These are phyloP conservation scores for Populus nigra DNA, from an alignment of 345 rosid species.

Conservation along the genomic window DNA sequence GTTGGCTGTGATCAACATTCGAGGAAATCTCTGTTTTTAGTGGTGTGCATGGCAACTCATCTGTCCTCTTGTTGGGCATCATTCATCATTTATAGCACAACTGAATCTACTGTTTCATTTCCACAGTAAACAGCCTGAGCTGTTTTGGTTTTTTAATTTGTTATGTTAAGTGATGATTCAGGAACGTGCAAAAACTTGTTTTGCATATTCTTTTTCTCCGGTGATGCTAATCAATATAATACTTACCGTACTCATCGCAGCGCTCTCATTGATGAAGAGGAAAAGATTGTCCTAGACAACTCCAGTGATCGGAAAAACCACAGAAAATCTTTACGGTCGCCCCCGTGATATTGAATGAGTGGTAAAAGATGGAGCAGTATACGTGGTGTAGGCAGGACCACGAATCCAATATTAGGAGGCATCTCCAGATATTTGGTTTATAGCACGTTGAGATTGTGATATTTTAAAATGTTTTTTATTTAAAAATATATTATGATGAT, in stretches of 20 bases:
- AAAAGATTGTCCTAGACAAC: conserved; percentile 33
- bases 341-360: conserved; percentile 43
- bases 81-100: no score
- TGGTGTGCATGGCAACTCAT: no score
- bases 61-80: no score
- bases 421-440: no score
- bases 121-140: no score
- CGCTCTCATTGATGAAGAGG: conserved; percentile 36
- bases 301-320: conserved; percentile 33
- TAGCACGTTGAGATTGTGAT: no score
- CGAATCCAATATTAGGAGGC: conserved; percentile 13
- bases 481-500: no score
- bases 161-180: no score
- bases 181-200: neutral
- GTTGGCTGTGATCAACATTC: neutral
- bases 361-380: conserved; percentile 29
- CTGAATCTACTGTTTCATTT: no score
- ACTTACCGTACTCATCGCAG: conserved; percentile 17
- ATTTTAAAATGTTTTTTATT: no score
- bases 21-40: no score
- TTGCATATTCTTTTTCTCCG: neutral
- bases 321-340: conserved; percentile 35
- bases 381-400: conserved; percentile 44
- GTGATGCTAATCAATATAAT: neutral
- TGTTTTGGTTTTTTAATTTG: no score